Evolutionary conservation across 148 eudicot species (phyloP).

Genomic region (Heliosperma pusillum): DNA sequence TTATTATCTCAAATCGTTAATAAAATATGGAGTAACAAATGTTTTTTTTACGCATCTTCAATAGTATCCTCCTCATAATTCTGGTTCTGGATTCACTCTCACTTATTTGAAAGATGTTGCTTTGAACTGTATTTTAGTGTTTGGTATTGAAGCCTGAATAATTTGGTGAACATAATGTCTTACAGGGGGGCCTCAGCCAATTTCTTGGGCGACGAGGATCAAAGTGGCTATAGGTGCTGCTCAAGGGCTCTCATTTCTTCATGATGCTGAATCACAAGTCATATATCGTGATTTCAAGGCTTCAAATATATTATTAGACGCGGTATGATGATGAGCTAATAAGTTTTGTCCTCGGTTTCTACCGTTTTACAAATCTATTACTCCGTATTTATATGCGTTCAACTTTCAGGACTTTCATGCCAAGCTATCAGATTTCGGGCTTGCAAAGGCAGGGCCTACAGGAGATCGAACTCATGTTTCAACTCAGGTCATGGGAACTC

Average conservation of each 20-base stretch:
- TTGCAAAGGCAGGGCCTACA: constrained; percentile 78
- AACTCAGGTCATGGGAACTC: constrained; percentile 79
- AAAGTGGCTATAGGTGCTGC: constrained; percentile 84
- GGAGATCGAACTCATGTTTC: constrained; percentile 78
- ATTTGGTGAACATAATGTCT: neutral
- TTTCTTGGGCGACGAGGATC: constrained; percentile 73
- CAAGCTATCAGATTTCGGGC: constrained; percentile 69
- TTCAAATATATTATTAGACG: constrained; percentile 59
- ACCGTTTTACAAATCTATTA: neutral
- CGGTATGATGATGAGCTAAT: constrained; percentile 32
- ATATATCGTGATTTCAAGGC: constrained; percentile 75
- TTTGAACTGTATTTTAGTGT: neutral
- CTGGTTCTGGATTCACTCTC: too few relatives aligned
- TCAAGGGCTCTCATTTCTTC: constrained; percentile 67
- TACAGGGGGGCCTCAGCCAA: constrained; percentile 73
- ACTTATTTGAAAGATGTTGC: neutral
- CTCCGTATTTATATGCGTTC: constrained; percentile 9
- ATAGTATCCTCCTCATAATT: too few relatives aligned
- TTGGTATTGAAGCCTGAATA: neutral
- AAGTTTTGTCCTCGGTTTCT: too few relatives aligned
- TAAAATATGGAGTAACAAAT: too few relatives aligned
- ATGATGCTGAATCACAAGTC: constrained; percentile 60
- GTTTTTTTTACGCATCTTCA: too few relatives aligned
- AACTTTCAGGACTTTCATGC: constrained; percentile 56
- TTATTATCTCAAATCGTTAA: too few relatives aligned